Base-by-base conservation (phyloP, 2,329 filamentous ascomycete genomes). In the Polytolypa hystricis region DNA sequence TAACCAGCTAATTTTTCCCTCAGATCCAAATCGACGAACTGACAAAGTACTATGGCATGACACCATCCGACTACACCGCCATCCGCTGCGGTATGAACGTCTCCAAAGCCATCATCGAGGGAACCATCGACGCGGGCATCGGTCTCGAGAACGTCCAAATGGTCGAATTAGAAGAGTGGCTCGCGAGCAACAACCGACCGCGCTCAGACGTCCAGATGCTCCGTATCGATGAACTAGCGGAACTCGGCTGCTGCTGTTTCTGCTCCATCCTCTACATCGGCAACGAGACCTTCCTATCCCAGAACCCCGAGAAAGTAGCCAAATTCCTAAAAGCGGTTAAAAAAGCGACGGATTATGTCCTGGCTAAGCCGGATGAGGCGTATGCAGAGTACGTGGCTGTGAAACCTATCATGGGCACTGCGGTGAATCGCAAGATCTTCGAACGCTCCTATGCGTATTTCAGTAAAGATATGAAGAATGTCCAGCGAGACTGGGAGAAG, bases 71-170 rank as follows among this genome's bases (percentile, higher is more conserved):
- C 63, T 85, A 86, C 67, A 82, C 77, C 1, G 80, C 81, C 23
- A 70, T 86, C 5, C 79, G 81, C 40, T 85, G 81, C 54, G 82
- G 81, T 44, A 86, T 85, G 81, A 84, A 86, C 57, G 79, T 86
- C 33, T 77, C 76, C 56, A 79, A 80, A 56, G 80, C 80, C 48
- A 83, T 85, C 59, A 82, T 81, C 57, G 67, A 71, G 40, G 79
- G 80, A 47, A 69, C 70, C 26, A 83, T 85, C 47, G 78, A 85
- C 53, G 81, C 81, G 12, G 81, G 81, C 23, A 76, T 84, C 51
- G 81, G 81, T 12, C 73, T 86, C 4, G 81, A 85, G 59, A 86
- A 86, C 52, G 81, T 85, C 5, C 81, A 86, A 59, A 84, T 84
- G 81, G 81, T 85, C 29, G 81, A 85, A 60, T 69, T 86, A 2